Conservation (phyloP, 768 basidiomycete species). For the Termitomyces sp. region DNA sequence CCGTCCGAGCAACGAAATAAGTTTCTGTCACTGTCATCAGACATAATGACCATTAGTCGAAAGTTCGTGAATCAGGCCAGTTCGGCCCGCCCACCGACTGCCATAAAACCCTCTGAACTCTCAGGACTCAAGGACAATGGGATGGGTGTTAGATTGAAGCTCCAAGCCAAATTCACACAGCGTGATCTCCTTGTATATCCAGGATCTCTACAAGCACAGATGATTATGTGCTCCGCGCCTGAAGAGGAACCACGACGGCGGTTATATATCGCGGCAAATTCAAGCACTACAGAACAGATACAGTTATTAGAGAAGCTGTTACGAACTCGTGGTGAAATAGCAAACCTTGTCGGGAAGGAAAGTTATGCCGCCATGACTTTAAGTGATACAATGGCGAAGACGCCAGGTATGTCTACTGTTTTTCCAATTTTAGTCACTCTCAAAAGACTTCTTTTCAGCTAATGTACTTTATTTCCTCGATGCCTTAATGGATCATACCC, state of each 20-base stretch:
- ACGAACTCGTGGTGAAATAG: conserved; percentile 73
- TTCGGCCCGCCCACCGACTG: conserved; percentile 56
- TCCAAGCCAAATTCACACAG: conserved; percentile 73
- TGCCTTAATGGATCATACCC: conserved; percentile 74
- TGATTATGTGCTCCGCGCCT: conserved; percentile 88
- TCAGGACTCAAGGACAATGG: conserved; percentile 71
- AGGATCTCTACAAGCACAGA: conserved; percentile 84
- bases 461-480: conserved; percentile 86
- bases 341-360: conserved; percentile 75
- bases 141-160: conserved; percentile 66
- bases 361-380: conserved; percentile 87
- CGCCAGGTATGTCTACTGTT: conserved; percentile 54
- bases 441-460: conserved; percentile 33
- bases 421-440: neutral
- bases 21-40: conserved; percentile 87
- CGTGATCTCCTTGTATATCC: conserved; percentile 78
- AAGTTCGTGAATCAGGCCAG: conserved; percentile 72
- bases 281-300: conserved; percentile 70
- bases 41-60: conserved; percentile 83
- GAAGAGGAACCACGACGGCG: conserved; percentile 76
- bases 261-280: conserved; percentile 79
- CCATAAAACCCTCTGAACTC: conserved; percentile 65
- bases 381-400: conserved; percentile 96
- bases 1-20: conserved; percentile 68
- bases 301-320: conserved; percentile 73